Base-by-base conservation (phyloP, 2,329 filamentous ascomycete genomes). In the Corinectria fuckeliana region DNA sequence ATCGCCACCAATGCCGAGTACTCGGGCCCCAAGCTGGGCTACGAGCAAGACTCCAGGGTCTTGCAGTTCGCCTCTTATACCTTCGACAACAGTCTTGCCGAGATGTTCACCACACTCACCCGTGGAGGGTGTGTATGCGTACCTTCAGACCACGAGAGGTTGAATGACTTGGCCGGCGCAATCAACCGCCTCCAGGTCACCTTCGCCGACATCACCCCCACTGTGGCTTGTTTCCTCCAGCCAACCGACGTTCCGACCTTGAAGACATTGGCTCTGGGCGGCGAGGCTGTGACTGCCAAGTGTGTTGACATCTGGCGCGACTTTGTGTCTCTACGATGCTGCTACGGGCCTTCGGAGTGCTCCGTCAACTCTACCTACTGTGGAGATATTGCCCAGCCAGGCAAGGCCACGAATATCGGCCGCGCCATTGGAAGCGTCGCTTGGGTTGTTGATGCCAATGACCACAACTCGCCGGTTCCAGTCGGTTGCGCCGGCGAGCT, bases 11-110 rank as follows among this genome's bases (percentile, higher is more conserved):
- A 58, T 11, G 59, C 54, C 1, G 38, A 34, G n/a, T 53, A 51
- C 38, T 61, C 54, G 1, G 63, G 57, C 3, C 54, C 63, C 0
- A 62, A 45, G 34, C 39, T 66, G 14, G 65, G 61, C 11, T 62
- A 64, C 4, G 26, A 38, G 1, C 3, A 48, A 9, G 45, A 60
- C 16, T 66, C 65, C 0, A 36, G 61, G 23, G 64, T 68, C 2
- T 7, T 68, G 5, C 66, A 68, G 20, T 66, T 65, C 18, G 61
- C 65, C 8, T 63, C 63, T 0, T 63, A 68, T 36, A 65, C 63
- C 0, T 68, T 68, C 10, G 66, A 68, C 23, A 57, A 56, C 7
- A 67, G 64, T 48, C 53, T 63, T 4, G 56, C 50, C 0, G 61
- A 65, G 30, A 68, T 65, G 0, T 67, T 65, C 44, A 58, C 18